phyloP scores from a whole-genome alignment of 257 asterid genomes.

The Oldenlandia corymbosa region DNA sequence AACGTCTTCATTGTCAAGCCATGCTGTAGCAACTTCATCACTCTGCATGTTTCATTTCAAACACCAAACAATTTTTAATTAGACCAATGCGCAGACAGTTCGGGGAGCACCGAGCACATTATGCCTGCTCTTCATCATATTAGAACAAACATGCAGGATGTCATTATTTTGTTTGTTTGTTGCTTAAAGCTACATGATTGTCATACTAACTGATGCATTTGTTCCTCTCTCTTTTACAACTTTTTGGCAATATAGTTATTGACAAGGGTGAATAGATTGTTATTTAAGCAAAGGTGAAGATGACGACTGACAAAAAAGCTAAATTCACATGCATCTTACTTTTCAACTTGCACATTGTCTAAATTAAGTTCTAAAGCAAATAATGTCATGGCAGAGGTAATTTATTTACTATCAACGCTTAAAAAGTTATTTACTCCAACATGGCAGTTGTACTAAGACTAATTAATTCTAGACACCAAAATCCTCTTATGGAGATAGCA shows the following conservation, averaged over 20 bases:
- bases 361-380: not conserved
- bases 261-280: too few relatives aligned
- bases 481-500: not conserved
- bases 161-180: too few relatives aligned
- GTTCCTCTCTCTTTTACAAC: not conserved
- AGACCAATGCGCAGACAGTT: not conserved
- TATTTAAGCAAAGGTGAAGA: not conserved
- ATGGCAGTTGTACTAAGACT: too few relatives aligned
- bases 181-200: too few relatives aligned
- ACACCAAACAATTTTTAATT: not conserved
- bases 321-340: not conserved
- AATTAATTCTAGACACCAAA: not conserved
- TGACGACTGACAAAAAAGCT: not conserved
- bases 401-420: not conserved
- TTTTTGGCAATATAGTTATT: not conserved
- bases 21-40: slow-evolving; percentile 72
- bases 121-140: not conserved
- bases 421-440: too few relatives aligned
- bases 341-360: not conserved
- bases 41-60: slow-evolving; percentile 38
- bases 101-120: not conserved
- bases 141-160: not conserved
- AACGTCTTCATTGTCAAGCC: slow-evolving; percentile 76
- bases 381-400: not conserved
- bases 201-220: too few relatives aligned